phyloP scores from a whole-genome alignment of 2,329 filamentous ascomycete genomes.

The Dryadomyces sulphureus region DNA sequence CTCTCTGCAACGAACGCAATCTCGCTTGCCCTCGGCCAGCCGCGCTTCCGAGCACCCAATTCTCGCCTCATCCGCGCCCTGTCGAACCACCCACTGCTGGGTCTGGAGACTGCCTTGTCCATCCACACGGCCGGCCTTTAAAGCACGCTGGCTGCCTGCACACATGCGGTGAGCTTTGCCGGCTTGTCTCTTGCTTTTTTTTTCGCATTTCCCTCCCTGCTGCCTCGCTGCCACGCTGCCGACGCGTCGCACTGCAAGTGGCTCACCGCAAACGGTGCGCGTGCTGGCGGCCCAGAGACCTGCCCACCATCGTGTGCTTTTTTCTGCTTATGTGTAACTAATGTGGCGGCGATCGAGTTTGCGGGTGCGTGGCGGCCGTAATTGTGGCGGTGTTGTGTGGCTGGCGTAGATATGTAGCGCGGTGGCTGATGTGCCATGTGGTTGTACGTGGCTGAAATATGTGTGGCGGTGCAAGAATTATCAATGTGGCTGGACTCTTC shows the following conservation, averaged over 20 bases:
- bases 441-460: too few relatives aligned
- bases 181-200: neutral
- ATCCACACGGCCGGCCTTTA: neutral
- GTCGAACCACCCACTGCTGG: constrained; percentile 5
- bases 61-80: constrained; percentile 5
- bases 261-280: neutral
- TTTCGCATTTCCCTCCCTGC: too few relatives aligned
- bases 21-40: neutral
- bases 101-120: neutral
- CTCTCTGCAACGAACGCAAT: neutral
- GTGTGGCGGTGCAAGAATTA: too few relatives aligned
- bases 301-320: neutral
- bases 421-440: too few relatives aligned
- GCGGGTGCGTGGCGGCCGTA: too few relatives aligned
- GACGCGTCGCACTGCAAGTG: neutral
- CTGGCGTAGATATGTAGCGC: too few relatives aligned
- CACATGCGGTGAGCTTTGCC: neutral
- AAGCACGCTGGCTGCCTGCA: neutral
- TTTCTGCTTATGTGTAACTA: too few relatives aligned
- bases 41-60: neutral
- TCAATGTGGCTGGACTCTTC: too few relatives aligned
- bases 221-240: neutral
- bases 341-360: too few relatives aligned
- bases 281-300: neutral
- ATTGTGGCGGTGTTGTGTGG: too few relatives aligned